These are phyloP conservation scores for Pseudoneurospora amorphoporcata DNA, from an alignment of 495 filamentous ascomycete genomes.

Conservation along the genomic window DNA sequence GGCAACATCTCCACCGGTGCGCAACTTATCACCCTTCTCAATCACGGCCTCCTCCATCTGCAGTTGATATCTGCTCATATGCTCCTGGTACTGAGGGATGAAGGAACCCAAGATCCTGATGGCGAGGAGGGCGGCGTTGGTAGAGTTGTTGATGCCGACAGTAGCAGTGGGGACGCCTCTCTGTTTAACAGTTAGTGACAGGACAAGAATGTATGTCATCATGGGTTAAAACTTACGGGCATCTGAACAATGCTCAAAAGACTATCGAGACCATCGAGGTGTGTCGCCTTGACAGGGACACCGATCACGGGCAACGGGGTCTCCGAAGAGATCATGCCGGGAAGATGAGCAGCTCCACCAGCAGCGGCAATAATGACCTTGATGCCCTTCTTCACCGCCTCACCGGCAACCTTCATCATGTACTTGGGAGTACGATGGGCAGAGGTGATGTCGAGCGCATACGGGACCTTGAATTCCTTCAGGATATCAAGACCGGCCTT, in stretches of 20 bases:
- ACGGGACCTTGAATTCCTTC: conserved; percentile 62
- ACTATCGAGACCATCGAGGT: conserved; percentile 81
- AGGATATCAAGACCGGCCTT: conserved; percentile 69
- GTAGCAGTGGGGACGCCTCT: conserved; percentile 75
- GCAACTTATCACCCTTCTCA: conserved; percentile 56
- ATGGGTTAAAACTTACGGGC: conserved; percentile 41
- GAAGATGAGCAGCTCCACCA: conserved; percentile 83
- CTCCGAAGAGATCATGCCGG: conserved; percentile 82
- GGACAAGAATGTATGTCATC: neutral
- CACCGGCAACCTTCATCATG: conserved; percentile 67
- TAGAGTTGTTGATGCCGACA: conserved; percentile 86
- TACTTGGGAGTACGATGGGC: conserved; percentile 82
- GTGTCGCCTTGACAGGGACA: conserved; percentile 78
- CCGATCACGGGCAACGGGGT: conserved; percentile 90
- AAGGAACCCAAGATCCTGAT: conserved; percentile 67
- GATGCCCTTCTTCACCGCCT: conserved; percentile 58
- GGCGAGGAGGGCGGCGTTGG: conserved; percentile 87
- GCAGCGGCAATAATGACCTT: conserved; percentile 93
- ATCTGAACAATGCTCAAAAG: conserved; percentile 88
- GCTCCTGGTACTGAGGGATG: conserved; percentile 46
- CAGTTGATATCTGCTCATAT: conserved; percentile 56
- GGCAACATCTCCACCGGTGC: conserved; percentile 56
- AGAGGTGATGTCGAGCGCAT: conserved; percentile 75
- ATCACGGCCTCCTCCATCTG: conserved; percentile 53
- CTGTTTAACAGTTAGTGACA: conserved; percentile 7